phyloP scores from a whole-genome alignment of 164 flowering plant genomes.

The Pachysandra terminalis region DNA sequence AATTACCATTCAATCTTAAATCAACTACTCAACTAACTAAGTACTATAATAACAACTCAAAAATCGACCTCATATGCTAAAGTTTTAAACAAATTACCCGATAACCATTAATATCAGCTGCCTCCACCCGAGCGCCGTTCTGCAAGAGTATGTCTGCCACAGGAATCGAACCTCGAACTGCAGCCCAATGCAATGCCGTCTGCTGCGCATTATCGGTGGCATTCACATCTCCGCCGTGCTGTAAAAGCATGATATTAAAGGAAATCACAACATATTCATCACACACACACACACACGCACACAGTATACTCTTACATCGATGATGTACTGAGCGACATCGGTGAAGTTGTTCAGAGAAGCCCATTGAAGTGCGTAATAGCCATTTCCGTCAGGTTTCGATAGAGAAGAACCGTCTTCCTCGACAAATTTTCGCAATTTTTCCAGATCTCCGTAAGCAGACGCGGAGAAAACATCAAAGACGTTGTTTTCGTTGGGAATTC shows the following conservation, averaged over 20 bases:
- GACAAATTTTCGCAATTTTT: constrained; percentile 60
- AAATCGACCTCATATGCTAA: not conserved
- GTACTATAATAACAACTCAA: not conserved
- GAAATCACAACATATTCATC: constrained; percentile 3
- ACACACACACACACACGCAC: not conserved
- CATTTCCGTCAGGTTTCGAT: constrained; percentile 58
- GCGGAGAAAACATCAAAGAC: constrained; percentile 68
- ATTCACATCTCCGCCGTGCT: constrained; percentile 86
- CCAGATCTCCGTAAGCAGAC: constrained; percentile 74
- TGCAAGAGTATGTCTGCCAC: constrained; percentile 78
- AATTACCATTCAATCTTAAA: too few relatives aligned
- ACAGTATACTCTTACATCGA: constrained; percentile 43
- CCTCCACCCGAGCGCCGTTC: constrained; percentile 88
- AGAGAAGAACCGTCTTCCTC: constrained; percentile 59
- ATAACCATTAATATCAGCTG: constrained; percentile 75
- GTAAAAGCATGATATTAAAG: constrained; percentile 11
- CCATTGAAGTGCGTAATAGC: constrained; percentile 87
- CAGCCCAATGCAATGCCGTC: constrained; percentile 96
- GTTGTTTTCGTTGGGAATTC: constrained; percentile 20
- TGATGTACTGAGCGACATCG: constrained; percentile 60
- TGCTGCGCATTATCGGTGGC: constrained; percentile 63
- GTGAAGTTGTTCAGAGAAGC: constrained; percentile 75
- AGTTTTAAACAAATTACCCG: constrained; percentile 47
- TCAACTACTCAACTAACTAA: too few relatives aligned
- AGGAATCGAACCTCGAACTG: constrained; percentile 69